phyloP scores from a whole-genome alignment of 1,284 basidiomycete genomes.

The Chondrostereum purpureum region DNA sequence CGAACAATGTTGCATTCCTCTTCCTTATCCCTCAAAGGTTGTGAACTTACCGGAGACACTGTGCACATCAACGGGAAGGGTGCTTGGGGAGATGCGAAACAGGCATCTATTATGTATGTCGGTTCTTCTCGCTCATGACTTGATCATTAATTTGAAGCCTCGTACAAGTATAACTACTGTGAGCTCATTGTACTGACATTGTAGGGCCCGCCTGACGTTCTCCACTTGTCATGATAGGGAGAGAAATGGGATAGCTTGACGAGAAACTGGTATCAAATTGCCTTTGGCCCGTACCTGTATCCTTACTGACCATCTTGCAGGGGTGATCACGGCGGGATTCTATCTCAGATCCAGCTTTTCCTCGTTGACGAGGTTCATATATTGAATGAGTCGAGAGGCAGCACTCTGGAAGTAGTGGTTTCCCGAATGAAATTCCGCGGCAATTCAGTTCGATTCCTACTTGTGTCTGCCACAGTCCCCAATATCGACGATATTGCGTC shows the following conservation, averaged over 20 bases:
- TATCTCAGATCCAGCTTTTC: conserved; percentile 70
- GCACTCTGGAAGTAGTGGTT: conserved; percentile 88
- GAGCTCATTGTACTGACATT: too few relatives aligned
- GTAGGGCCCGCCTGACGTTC: too few relatives aligned
- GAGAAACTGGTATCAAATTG: conserved; percentile 55
- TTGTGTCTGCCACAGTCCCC: conserved; percentile 91
- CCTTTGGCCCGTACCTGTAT: conserved; percentile 1
- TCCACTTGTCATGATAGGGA: too few relatives aligned
- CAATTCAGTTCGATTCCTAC: conserved; percentile 71
- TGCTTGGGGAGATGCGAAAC: conserved; percentile 66
- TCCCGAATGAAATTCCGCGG: conserved; percentile 84
- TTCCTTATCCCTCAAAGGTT: conserved; percentile 42
- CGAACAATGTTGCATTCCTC: background rate
- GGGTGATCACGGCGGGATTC: conserved; percentile 55
- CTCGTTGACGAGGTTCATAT: conserved; percentile 96
- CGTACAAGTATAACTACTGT: conserved; percentile 83
- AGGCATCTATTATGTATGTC: conserved; percentile 69
- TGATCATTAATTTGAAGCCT: too few relatives aligned
- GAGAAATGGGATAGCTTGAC: conserved; percentile 96
- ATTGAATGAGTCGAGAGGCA: conserved; percentile 83
- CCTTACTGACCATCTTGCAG: conserved; percentile 28
- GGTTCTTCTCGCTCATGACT: too few relatives aligned
- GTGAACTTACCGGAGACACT: conserved; percentile 90
- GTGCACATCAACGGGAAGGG: conserved; percentile 46
- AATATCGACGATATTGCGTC: conserved; percentile 86